These are phyloP conservation scores for Hapsidospora chrysogenum DNA, from an alignment of 495 filamentous ascomycete species.

Conservation along the genomic window DNA sequence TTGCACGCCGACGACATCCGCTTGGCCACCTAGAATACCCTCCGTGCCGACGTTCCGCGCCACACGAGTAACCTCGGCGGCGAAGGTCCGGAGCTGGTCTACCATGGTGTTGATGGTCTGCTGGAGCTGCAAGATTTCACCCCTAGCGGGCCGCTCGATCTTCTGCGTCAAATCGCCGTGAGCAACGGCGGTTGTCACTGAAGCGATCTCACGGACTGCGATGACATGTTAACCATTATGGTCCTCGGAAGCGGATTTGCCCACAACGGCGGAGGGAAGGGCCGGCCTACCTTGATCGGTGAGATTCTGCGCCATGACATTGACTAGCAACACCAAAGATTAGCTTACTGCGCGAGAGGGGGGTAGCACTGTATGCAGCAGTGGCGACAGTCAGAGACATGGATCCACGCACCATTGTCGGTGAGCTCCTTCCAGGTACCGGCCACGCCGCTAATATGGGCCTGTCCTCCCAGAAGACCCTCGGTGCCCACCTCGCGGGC, in stretches of 20 bases:
- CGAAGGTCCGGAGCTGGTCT: slow-evolving; percentile 89
- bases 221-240: slow-evolving; percentile 4
- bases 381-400: not conserved
- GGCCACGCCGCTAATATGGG: slow-evolving; percentile 82
- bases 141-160: slow-evolving; percentile 82
- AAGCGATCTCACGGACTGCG: slow-evolving; percentile 83
- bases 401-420: slow-evolving; percentile 52
- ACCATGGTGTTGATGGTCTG: slow-evolving; percentile 99
- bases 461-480: slow-evolving; percentile 90
- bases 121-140: slow-evolving; percentile 90
- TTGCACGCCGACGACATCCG: slow-evolving; percentile 74
- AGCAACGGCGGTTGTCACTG: slow-evolving; percentile 89
- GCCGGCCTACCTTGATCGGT: slow-evolving; percentile 33
- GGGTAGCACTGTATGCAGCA: slow-evolving; percentile 8
- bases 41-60: slow-evolving; percentile 94
- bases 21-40: slow-evolving; percentile 94
- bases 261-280: not conserved
- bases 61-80: slow-evolving; percentile 89
- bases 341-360: too few relatives aligned
- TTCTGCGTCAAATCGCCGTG: slow-evolving; percentile 93
- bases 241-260: not conserved
- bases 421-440: slow-evolving; percentile 98
- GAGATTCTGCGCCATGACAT: slow-evolving; percentile 79
- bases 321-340: too few relatives aligned
- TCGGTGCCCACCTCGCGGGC: slow-evolving; percentile 98